A percentile compares a stretch with the other conserved stretches of the same genome.
phyloP scores from a whole-genome alignment of 352 stramenopile genomes.

The Phytophthora pinifolia region DNA sequence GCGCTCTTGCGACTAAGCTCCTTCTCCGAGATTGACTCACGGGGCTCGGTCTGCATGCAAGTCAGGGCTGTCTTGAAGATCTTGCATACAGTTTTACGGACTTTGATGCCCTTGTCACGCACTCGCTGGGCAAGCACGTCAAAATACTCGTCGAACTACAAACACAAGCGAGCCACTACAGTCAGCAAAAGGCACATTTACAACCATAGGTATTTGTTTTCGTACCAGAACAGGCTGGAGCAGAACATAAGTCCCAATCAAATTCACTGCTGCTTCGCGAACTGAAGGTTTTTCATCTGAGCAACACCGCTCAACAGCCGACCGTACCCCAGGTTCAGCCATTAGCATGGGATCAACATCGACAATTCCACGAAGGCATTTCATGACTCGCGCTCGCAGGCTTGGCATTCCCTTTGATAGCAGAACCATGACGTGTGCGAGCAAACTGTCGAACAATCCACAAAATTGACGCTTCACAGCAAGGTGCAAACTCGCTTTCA shows the following conservation, averaged over 20 bases:
- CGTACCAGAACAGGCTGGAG: conserved; percentile 76
- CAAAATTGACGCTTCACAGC: conserved; percentile 66
- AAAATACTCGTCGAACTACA: conserved; percentile 83
- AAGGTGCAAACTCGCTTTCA: conserved; percentile 49
- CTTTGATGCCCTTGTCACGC: conserved; percentile 83
- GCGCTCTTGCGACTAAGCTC: conserved; percentile 55
- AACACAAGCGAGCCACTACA: conserved; percentile 2
- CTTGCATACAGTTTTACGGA: conserved; percentile 84
- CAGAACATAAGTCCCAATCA: conserved; percentile 82
- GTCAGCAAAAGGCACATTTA: conserved; percentile 3
- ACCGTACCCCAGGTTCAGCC: conserved; percentile 56
- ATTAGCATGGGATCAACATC: conserved; percentile 87
- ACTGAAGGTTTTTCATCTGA: conserved; percentile 79
- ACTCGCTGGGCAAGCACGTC: conserved; percentile 70
- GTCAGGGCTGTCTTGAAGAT: conserved; percentile 63
- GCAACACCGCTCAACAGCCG: conserved; percentile 67
- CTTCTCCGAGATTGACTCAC: conserved; percentile 20
- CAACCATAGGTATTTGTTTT: too few relatives aligned
- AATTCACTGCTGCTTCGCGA: conserved; percentile 78
- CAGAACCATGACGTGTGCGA: conserved; percentile 77
- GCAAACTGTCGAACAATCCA: conserved; percentile 59
- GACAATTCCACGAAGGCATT: conserved; percentile 71
- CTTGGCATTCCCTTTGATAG: conserved; percentile 68
- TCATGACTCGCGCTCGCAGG: conserved; percentile 79
- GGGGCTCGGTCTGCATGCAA: conserved; percentile 13